A percentile compares a stretch with the other conserved stretches of the same genome.
Conservation (phyloP, 2,329 filamentous ascomycete species). For the Zymoseptoria crescenta region DNA sequence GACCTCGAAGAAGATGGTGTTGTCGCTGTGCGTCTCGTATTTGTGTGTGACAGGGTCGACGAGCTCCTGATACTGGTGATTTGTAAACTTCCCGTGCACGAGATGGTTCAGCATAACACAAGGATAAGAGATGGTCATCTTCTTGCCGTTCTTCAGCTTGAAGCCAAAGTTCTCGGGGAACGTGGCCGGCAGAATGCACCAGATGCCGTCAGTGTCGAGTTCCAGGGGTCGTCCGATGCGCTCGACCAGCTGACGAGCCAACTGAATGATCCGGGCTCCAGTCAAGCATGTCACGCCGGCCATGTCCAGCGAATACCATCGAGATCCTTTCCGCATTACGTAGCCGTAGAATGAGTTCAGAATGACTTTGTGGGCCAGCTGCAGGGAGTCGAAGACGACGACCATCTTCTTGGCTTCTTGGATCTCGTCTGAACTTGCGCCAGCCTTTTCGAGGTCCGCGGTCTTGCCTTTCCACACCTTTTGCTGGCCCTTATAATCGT, state of each 20-base stretch:
- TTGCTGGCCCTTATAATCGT: constrained; percentile 96
- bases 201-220: constrained; percentile 96
- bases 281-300: constrained; percentile 96
- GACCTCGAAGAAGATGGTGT: constrained; percentile 98
- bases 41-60: constrained; percentile 70
- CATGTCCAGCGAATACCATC: constrained; percentile 99
- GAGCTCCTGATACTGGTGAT: constrained; percentile 92
- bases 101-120: constrained; percentile 99
- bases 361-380: constrained; percentile 97
- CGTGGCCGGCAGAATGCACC: constrained; percentile 94
- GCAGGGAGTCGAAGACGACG: constrained; percentile 86
- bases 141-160: constrained; percentile 92
- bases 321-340: constrained; percentile 96
- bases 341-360: constrained; percentile 98
- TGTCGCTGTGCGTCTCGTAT: constrained; percentile 96
- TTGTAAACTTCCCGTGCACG: constrained; percentile 90
- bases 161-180: constrained; percentile 97
- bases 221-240: constrained; percentile 87
- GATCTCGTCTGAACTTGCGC: constrained; percentile 66
- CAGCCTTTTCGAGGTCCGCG: constrained; percentile 72
- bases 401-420: constrained; percentile 99
- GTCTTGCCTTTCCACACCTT: constrained; percentile 99
- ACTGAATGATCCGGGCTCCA: constrained; percentile 91
- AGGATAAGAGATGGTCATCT: constrained; percentile 90
- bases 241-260: constrained; percentile 89